Base-by-base conservation (phyloP, 768 basidiomycete genomes). In the Pisolithus sp. region DNA sequence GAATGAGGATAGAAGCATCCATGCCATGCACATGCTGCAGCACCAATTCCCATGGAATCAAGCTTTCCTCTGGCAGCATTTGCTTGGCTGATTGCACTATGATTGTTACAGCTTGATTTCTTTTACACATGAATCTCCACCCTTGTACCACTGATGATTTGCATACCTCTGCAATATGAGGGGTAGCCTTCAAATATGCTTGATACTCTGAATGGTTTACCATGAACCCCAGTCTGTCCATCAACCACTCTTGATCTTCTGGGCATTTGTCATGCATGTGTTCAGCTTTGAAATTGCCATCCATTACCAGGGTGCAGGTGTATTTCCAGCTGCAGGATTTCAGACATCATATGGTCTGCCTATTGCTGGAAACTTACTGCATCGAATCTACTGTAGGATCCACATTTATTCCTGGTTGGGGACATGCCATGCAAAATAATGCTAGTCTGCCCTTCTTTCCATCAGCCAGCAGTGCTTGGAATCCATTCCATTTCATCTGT, bases 381-480 rank as follows among this genome's bases (percentile, higher is more conserved):
- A n/a, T n/a, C n/a, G n/a, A n/a, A n/a, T n/a, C n/a, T n/a, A n/a
- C n/a, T n/a, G n/a, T n/a, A n/a, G n/a, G n/a, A 10, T 30, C 30
- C 2, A 66, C 31, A 41, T 68, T 68, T 5, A 65, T 52, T 0
- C 58, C 61, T 0, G 59, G 62, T 15, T 66, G 64, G 3, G 62
- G 66, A 47, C 67, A 70, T 4, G 61, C 53, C 0, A 62, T 56
- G 18, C 68, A 66, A 10, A 63, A 58, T 1, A 65, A 24, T 15
- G n/a, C 40, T 12, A 41, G 12, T 21, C 8, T 18, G 8, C 40
- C 40, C 61, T 50, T 0, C 44, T n/a, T n/a, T n/a, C n/a, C n/a
- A n/a, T n/a, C n/a, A n/a, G n/a, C n/a, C n/a, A n/a, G n/a, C n/a
- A n/a, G n/a, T n/a, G n/a, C n/a, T n/a, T 48, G 4, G 56, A 59